Base-by-base conservation (phyloP, 352 stramenopile genomes). In the Phytophthora sansomeana region DNA sequence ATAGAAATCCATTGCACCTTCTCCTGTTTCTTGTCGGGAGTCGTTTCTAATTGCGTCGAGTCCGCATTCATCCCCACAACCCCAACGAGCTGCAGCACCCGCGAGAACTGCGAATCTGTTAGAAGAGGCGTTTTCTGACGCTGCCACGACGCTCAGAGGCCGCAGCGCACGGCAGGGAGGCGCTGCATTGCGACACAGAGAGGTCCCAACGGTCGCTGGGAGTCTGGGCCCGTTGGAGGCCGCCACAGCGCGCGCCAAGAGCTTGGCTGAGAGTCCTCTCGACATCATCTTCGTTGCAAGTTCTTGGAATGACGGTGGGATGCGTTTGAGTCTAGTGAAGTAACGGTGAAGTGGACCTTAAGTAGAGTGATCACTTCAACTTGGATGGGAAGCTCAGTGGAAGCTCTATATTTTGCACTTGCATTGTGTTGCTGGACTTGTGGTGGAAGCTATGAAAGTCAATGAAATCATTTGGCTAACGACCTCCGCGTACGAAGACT, bases 1-100 rank as follows among this genome's bases (percentile, higher is more conserved):
- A 32, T 30, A 11, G 10, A 21, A 42, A 21, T 3, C 14, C 17
- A 21, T n/a, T 42, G 43, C 17, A 83, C 75, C 75, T 83, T 80
- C 41, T 74, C 62, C 9, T 62, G 19, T 14, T 70, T 61, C 35
- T 79, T 78, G 32, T 67, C 58, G 1, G 64, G 54, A 17, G 29
- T 21, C 19, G 53, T 32, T 9, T 83, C 72, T 13, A 39, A 56
- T 35, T 73, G 58, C 6, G 72, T n/a, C 36, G 42, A 30, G 49
- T 61, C 21, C 1, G 44, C 7, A 60, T 1, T 29, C 1, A 74
- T n/a, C 1, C 67, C 54, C 21, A 55, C 28, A 14, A 30, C 36
- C 17, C 57, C 61, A 51, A 39, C 62, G 6, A 71, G 44, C 68
- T 43, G 63, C 63, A 58, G 58, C 53, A 5, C 46, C 67, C 44